phyloP scores from a whole-genome alignment of 352 stramenopile species.

The Thalassiosira mediterranea region DNA sequence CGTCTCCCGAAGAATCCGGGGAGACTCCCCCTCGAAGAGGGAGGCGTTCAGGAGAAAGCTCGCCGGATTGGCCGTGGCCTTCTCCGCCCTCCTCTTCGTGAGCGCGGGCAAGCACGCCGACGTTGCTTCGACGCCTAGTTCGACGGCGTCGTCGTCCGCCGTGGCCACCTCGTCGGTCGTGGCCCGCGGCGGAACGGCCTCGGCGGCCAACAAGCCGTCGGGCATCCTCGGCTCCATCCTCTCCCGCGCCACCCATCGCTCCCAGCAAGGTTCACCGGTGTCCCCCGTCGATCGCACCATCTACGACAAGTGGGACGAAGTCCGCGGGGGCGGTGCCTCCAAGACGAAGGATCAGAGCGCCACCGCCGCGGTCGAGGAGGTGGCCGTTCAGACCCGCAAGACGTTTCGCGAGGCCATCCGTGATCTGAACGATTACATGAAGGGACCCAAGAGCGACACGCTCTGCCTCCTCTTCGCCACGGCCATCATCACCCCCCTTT shows the following conservation, averaged over 20 bases:
- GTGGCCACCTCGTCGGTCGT: conserved; percentile 20
- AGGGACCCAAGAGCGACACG: conserved; percentile 81
- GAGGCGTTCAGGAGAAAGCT: conserved; percentile 31
- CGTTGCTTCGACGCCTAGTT: neutral
- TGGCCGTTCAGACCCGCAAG: conserved; percentile 50
- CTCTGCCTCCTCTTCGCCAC: conserved; percentile 85
- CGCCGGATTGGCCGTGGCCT: conserved; percentile 32
- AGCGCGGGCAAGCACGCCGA: conserved; percentile 15
- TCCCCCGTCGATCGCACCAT: conserved; percentile 39
- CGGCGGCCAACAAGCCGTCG: neutral
- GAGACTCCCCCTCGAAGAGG: conserved; percentile 15
- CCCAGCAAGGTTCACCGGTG: neutral
- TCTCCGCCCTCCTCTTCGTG: conserved; percentile 49
- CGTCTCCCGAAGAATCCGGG: conserved; percentile 20
- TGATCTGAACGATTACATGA: conserved; percentile 76
- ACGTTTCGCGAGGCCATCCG: conserved; percentile 67
- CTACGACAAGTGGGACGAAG: conserved; percentile 41
- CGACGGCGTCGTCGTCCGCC: neutral
- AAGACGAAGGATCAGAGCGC: conserved; percentile 13
- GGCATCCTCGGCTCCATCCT: conserved; percentile 23
- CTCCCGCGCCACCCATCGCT: conserved; percentile 7
- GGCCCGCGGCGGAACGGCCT: conserved; percentile 7
- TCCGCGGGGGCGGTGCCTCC: conserved; percentile 26
- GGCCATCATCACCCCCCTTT: conserved; percentile 86
- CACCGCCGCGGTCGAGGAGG: conserved; percentile 20